A percentile compares a stretch with the other conserved stretches of the same genome.
phyloP scores from a whole-genome alignment of 1,284 basidiomycete genomes.

The Leccinum subfulvum region DNA sequence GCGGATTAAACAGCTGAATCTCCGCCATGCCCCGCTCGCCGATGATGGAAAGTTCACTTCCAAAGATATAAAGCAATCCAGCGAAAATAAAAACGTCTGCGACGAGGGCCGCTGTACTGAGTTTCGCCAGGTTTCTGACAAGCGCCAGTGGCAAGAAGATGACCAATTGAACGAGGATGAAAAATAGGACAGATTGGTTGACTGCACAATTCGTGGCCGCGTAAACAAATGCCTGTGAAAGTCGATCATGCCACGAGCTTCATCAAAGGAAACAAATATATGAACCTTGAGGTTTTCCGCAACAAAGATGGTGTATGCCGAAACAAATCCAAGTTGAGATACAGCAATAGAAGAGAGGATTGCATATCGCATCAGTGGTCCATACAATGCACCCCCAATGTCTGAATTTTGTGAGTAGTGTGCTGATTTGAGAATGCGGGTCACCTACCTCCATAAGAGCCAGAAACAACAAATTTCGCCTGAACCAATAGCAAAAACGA shows the following conservation, averaged over 20 bases:
- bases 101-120: constrained; percentile 88
- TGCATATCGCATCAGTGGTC: constrained; percentile 86
- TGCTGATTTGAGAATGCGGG: background rate
- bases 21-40: constrained; percentile 73
- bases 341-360: constrained; percentile 88
- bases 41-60: constrained; percentile 74
- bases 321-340: constrained; percentile 88
- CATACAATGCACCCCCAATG: constrained; percentile 92
- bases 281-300: constrained; percentile 81
- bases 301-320: constrained; percentile 95
- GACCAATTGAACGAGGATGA: constrained; percentile 83
- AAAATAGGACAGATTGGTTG: constrained; percentile 69
- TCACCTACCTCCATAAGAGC: constrained; percentile 84
- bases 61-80: constrained; percentile 85
- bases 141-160: constrained; percentile 88
- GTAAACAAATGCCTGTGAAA: constrained; percentile 69
- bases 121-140: constrained; percentile 88
- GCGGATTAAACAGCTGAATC: constrained; percentile 84
- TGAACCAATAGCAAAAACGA: constrained; percentile 92
- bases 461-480: constrained; percentile 87
- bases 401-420: constrained; percentile 48
- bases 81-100: constrained; percentile 96
- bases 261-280: background rate
- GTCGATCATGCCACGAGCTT: constrained; percentile 1
- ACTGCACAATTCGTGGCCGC: constrained; percentile 81